Evolutionary conservation across 2,329 filamentous ascomycete genomes (phyloP), one percentile per base, ranked within the genome.

Genomic region (Fusarium sp.): DNA sequence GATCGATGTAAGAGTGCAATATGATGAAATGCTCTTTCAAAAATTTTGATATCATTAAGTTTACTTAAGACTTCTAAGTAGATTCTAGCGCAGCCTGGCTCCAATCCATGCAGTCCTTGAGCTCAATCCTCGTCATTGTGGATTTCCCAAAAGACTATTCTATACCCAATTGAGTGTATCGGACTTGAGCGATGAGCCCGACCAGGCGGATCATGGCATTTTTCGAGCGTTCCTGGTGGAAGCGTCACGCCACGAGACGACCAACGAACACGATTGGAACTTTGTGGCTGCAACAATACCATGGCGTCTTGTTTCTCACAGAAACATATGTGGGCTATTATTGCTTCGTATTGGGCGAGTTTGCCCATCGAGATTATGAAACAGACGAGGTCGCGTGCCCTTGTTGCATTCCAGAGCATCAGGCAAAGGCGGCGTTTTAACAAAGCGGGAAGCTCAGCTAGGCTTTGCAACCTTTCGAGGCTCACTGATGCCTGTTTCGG

Each of bases 401-500:
- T 54, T 59, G 9, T 65, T 57, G 63, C 64, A 73, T 75, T 73
- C 68, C 63, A 71, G n/a, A 21, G 40, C 56, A n/a, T 47, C 54
- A 50, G 47, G 12, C 8, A 47, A 46, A 51, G 45, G 30, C 64
- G 47, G 53, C 45, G 41, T 50, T 61, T 41, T 55, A 57, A 60
- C 57, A 48, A 61, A 20, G 49, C 42, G 32, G 45, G 42, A 42
- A 23, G 55, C 62, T 92, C 87, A 96, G 76, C 92, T 92, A 27
- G 96, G 96, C 82, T 97, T 96, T 21, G 96, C 96, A 63, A 98
- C 96, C 84, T 99, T 99, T 79, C 96, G 90, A 71, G 83, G 82
- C 86, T 98, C 96, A 72, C 85, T 89, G 47, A 84, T 77, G 5
- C 93, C 94, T 9, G 91, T 97, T 76, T 91, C 89, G 1, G 90